Conservation (phyloP, 2,329 filamentous ascomycete genomes). For the Graphilbum ipis-grandicollis region DNA sequence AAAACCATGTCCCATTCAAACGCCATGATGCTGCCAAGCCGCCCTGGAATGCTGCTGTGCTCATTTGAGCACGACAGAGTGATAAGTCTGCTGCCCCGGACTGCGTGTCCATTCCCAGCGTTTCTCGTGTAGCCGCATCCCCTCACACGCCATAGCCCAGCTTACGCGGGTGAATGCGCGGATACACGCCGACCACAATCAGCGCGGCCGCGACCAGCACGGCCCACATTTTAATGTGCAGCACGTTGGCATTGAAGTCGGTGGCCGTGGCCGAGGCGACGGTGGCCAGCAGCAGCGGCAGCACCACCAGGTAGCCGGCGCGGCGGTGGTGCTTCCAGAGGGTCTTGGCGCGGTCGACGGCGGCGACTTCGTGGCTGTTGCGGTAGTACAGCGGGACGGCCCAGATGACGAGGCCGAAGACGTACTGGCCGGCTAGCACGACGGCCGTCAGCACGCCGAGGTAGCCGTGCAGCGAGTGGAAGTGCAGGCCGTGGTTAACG, state of each 20-base stretch:
- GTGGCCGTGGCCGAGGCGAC: slow-evolving; percentile 62
- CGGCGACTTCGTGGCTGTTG: slow-evolving; percentile 43
- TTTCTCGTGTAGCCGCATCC: background rate
- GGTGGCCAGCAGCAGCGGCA: slow-evolving; percentile 51
- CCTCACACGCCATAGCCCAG: slow-evolving; percentile 31
- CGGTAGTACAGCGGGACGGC: slow-evolving; percentile 40
- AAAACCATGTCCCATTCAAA: too few species aligned
- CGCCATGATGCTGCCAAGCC: too few species aligned
- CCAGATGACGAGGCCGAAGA: slow-evolving; percentile 72
- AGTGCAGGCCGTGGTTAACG: slow-evolving; percentile 47
- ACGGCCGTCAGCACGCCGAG: slow-evolving; percentile 64
- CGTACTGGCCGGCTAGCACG: slow-evolving; percentile 52
- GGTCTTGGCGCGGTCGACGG: slow-evolving; percentile 50
- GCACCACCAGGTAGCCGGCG: slow-evolving; percentile 50
- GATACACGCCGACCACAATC: slow-evolving; percentile 52
- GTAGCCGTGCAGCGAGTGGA: slow-evolving; percentile 66
- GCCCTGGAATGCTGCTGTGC: too few species aligned
- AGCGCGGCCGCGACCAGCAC: slow-evolving; percentile 49
- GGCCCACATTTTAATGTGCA: slow-evolving; percentile 63
- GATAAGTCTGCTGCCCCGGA: too few species aligned
- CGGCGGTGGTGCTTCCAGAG: slow-evolving; percentile 83
- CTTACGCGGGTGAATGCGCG: slow-evolving; percentile 70
- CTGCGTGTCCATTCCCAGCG: background rate
- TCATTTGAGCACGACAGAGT: too few species aligned
- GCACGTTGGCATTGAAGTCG: slow-evolving; percentile 47